Base-by-base conservation (phyloP, 441 rosid species). In the Euphorbia schlechtendalii region DNA sequence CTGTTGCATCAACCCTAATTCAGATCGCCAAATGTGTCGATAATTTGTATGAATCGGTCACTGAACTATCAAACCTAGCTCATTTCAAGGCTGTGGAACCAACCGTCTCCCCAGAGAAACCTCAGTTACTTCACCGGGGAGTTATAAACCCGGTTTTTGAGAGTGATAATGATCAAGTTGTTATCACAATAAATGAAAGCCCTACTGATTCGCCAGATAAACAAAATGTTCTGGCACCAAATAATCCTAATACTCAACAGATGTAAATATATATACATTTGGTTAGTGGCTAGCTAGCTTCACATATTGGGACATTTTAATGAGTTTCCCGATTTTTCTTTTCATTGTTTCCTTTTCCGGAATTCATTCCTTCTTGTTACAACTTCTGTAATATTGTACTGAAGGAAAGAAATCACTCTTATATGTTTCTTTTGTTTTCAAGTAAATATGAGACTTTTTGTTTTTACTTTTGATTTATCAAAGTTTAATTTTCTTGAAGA, bases 1-100 rank as follows among this genome's bases (percentile, higher is more conserved):
- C 91, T 12, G 76, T 86, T 27, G 92, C 85, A 60, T 84, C 87
- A 9, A 76, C 80, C 28, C 70, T 92, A 63, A 67, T 77, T 0
- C 82, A 86, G 66, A 79, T 81, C 0, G 92, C 79, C 9, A 71
- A 72, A 24, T 76, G 77, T 21, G 79, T 86, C 0, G 87, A 89
- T 32, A 77, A 80, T 40, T 71, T 89, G 34, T 76, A 74, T 2
- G 77, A 77, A 38, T 76, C 89, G 7, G 81, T 86, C 49, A 66
- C 76, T 49, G 96, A 86, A 60, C 82, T 92, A 1, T 76, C 89
- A 1, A 53, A 14, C 30, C 70, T 56, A 41, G 72, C 72, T 77
- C 45, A 74, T 84, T 43, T 66, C 46, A 25, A 71, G 78, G 58
- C 63, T 15, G 80, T 72, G 30, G 68, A 38, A 2, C 46, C 76